A percentile compares a stretch with the other conserved stretches of the same genome.
These are phyloP conservation scores for Hyparrhenia diplandra DNA, from an alignment of 176 grass and related monocot species.

Conservation along the genomic window DNA sequence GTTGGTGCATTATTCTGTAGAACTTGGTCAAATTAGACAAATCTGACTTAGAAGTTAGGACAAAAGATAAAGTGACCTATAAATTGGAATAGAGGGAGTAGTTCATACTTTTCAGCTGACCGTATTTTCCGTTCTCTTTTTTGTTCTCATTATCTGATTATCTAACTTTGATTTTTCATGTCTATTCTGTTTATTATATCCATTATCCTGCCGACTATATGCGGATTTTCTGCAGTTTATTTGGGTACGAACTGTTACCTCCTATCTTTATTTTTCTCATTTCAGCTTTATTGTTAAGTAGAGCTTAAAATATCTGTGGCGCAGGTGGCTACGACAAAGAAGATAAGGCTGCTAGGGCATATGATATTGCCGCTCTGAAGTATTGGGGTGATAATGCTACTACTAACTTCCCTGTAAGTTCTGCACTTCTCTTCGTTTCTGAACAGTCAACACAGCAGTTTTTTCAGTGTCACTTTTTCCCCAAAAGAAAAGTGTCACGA, in stretches of 20 bases:
- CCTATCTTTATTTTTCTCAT: neutral
- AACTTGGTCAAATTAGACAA: neutral
- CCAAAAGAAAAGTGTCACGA: too few relatives aligned
- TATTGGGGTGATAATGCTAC: conserved; percentile 81
- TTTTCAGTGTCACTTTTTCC: neutral
- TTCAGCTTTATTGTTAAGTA: conserved; percentile 5
- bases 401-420: conserved; percentile 70
- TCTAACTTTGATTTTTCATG: conserved; percentile 19
- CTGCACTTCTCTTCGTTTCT: neutral
- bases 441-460: neutral
- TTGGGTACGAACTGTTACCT: conserved; percentile 49
- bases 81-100: neutral
- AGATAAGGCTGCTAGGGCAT: conserved; percentile 86
- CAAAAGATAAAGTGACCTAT: neutral
- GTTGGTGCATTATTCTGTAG: neutral
- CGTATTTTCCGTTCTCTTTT: neutral
- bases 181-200: conserved; percentile 22
- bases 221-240: conserved; percentile 57
- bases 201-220: conserved; percentile 6
- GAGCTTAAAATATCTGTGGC: conserved; percentile 1
- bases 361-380: conserved; percentile 88
- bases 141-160: conserved; percentile 32
- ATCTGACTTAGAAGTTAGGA: neutral
- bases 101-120: neutral
- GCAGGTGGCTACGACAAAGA: conserved; percentile 94